Base-by-base conservation (phyloP, 2,329 filamentous ascomycete species). In the Talaromyces sp. region DNA sequence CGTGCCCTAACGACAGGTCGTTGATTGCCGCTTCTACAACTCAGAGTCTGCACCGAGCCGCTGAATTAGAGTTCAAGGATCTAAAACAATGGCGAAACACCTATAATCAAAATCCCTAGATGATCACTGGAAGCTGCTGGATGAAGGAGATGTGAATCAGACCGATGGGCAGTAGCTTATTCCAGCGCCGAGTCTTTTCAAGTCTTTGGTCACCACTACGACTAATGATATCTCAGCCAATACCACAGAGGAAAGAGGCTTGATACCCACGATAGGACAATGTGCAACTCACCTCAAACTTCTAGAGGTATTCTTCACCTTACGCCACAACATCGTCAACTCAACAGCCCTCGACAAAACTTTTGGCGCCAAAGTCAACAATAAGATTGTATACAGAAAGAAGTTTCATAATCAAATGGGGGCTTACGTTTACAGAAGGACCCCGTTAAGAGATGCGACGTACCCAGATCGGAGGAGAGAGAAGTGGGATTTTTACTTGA, bases 231-330 rank as follows among this genome's bases (percentile, higher is more conserved):
- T n/a, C 9, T 49, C 61, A 49, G 58, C 2, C 13, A 11, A 19
- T 9, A 19, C 43, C 3, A 33, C 31, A 27, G 27, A 47, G 19
- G 22, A 61, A 7, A n/a, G 13, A 37, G n/a, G n/a, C 0, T 2
- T n/a, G 3, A 11, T 63, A 27, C 61, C 61, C 4, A 63, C 33
- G 3, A 22, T 37, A 14, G n/a, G 31, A 1, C 31, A 70, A 60
- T 70, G 69, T 56, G 68, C 68, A n/a, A 56, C 62, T 3, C 69
- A 70, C 50, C 63, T 70, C 6, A 65, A 69, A 59, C 64, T 70
- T 16, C 62, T 70, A 6, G 54, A 68, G 35, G 59, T 60, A 37
- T 66, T 70, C 19, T 50, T 59, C 27, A 31, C 50, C 8, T 54
- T 70, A 47, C 68, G 66, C 31, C 14, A 50, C 16, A 37, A 62